Evolutionary conservation across 495 filamentous ascomycete genomes (phyloP).

Genomic region (Xylaria grammica): DNA sequence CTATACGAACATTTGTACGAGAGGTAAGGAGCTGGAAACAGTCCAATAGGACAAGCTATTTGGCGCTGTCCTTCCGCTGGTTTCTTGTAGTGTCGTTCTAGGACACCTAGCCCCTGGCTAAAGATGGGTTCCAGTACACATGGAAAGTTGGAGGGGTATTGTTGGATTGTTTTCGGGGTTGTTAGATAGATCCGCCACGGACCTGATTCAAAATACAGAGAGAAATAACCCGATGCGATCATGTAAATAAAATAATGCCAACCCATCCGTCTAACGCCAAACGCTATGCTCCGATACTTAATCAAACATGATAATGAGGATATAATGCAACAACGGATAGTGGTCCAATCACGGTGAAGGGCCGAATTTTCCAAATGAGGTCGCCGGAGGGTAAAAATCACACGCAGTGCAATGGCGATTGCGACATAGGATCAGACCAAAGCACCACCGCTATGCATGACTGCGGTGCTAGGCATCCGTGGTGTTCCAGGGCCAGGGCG

Average conservation of each 20-base stretch:
- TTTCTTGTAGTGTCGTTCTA: slow-evolving; percentile 7
- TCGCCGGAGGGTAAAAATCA: slow-evolving; percentile 32
- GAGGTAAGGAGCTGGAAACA: slow-evolving; percentile 5
- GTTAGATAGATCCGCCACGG: background rate
- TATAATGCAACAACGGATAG: slow-evolving; percentile 21
- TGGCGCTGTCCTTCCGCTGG: background rate
- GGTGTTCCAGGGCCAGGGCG: slow-evolving; percentile 48
- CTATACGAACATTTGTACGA: background rate
- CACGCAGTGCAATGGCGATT: background rate
- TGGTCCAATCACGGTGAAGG: slow-evolving; percentile 7
- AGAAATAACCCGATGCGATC: slow-evolving; percentile 16
- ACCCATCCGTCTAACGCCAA: slow-evolving; percentile 21
- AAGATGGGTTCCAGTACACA: background rate
- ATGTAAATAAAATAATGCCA: slow-evolving; percentile 14
- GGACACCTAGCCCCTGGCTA: background rate
- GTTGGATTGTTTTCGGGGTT: background rate
- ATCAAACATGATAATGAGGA: slow-evolving; percentile 13
- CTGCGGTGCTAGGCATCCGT: slow-evolving; percentile 53
- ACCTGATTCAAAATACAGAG: background rate
- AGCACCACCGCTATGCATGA: slow-evolving; percentile 56
- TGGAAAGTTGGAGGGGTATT: background rate
- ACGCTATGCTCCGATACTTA: slow-evolving; percentile 23
- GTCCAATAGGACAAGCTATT: slow-evolving; percentile 6
- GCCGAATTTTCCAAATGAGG: slow-evolving; percentile 11
- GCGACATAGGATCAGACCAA: slow-evolving; percentile 42